A percentile compares a stretch with the other conserved stretches of the same genome.
Evolutionary conservation across 2,329 filamentous ascomycete genomes (phyloP).

Genomic region (Ophiostoma montium): DNA sequence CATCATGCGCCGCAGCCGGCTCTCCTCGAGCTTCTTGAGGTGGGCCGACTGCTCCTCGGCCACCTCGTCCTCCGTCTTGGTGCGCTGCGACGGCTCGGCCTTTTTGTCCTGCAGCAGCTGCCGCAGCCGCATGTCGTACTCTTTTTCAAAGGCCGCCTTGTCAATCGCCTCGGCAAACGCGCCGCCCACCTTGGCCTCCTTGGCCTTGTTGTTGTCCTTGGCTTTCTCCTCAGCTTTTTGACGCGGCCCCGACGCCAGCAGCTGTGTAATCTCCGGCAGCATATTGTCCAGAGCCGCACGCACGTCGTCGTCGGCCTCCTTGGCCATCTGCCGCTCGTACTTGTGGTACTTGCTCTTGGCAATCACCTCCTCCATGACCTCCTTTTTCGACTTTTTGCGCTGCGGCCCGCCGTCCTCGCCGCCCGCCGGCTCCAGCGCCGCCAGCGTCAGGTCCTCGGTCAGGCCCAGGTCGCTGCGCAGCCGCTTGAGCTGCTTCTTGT

Average conservation of each 20-base stretch:
- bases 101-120: conserved; percentile 73
- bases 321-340: conserved; percentile 80
- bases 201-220: conserved; percentile 9
- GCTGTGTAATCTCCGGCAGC: conserved; percentile 57
- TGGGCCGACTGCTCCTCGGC: conserved; percentile 62
- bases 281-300: conserved; percentile 75
- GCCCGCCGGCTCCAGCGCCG: conserved; percentile 17
- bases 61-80: conserved; percentile 82
- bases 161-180: conserved; percentile 30
- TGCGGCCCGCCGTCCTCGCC: conserved; percentile 50
- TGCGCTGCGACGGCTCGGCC: conserved; percentile 72
- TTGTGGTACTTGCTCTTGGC: conserved; percentile 94
- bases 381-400: conserved; percentile 85
- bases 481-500: conserved; percentile 41
- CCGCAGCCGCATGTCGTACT: conserved; percentile 75
- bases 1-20: conserved; percentile 72
- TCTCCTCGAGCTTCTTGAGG: conserved; percentile 69
- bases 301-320: conserved; percentile 86
- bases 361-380: conserved; percentile 96
- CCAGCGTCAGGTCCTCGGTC: conserved; percentile 20
- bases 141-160: conserved; percentile 58
- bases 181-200: not conserved
- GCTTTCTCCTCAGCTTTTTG: conserved; percentile 17
- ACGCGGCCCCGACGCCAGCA: conserved; percentile 40
- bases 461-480: conserved; percentile 32